Conservation (phyloP, 1,284 basidiomycete genomes). For the Crepidotus sp. region DNA sequence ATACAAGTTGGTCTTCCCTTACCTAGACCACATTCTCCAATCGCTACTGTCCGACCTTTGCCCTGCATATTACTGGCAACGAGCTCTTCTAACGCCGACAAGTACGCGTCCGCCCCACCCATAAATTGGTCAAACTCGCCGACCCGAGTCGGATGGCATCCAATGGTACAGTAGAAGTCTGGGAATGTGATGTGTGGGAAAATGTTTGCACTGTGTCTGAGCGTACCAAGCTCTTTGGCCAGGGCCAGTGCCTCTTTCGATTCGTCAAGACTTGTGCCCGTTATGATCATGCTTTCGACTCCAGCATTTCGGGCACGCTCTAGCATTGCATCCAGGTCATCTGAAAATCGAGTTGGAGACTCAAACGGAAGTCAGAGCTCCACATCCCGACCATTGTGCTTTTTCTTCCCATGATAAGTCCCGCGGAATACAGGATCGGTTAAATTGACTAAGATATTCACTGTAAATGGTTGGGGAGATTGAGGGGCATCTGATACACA, state of each 20-base stretch:
- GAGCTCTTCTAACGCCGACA: slow-evolving; percentile 50
- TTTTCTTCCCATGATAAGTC: slow-evolving; percentile 36
- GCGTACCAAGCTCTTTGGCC: slow-evolving; percentile 47
- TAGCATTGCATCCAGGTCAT: slow-evolving; percentile 62
- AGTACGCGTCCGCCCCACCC: slow-evolving; percentile 57
- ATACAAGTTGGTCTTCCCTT: background rate
- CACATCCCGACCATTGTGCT: slow-evolving; percentile 38
- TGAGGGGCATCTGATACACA: slow-evolving; percentile 14
- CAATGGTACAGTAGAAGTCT: slow-evolving; percentile 73
- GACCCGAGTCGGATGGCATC: slow-evolving; percentile 84
- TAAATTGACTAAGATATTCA: slow-evolving; percentile 40
- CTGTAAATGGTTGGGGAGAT: background rate
- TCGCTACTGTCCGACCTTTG: slow-evolving; percentile 57
- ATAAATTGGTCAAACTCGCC: slow-evolving; percentile 60
- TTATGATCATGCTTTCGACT: slow-evolving; percentile 74
- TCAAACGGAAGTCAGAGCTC: no score
- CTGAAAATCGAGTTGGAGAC: slow-evolving; percentile 24
- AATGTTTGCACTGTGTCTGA: background rate
- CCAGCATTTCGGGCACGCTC: slow-evolving; percentile 55
- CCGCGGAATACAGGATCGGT: slow-evolving; percentile 51
- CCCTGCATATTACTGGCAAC: slow-evolving; percentile 48
- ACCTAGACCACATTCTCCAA: slow-evolving; percentile 87
- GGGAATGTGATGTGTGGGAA: background rate
- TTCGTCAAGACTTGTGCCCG: slow-evolving; percentile 69
- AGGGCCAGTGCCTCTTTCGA: slow-evolving; percentile 55